These are phyloP conservation scores for Inga leiocalycina DNA, from an alignment of 306 rosid genomes.

Conservation along the genomic window DNA sequence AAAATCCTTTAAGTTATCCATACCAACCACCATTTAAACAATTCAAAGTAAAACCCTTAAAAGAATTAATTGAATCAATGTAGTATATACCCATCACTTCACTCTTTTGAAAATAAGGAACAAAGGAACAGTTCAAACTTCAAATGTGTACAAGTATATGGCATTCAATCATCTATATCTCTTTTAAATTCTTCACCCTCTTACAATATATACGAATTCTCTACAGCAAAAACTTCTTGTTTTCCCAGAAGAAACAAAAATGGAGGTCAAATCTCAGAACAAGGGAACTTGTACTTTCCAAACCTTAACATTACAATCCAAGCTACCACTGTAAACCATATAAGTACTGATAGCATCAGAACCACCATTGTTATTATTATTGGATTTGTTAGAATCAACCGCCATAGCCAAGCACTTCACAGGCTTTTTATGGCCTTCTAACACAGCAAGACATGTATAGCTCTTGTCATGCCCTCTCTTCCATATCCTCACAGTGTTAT, in stretches of 20 bases:
- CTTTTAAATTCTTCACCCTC: background rate
- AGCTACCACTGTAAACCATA: constrained; percentile 62
- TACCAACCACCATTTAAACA: background rate
- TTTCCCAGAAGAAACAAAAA: background rate
- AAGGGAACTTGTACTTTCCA: constrained; percentile 55
- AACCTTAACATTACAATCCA: constrained; percentile 65
- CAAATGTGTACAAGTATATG: background rate
- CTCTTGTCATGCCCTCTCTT: constrained; percentile 46
- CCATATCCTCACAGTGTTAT: constrained; percentile 71
- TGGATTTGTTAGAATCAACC: constrained; percentile 20
- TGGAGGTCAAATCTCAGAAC: constrained; percentile 4
- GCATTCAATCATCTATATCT: background rate
- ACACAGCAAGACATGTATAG: constrained; percentile 62
- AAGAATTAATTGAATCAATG: background rate
- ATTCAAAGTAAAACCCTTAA: background rate
- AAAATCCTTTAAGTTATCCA: background rate
- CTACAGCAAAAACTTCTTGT: background rate
- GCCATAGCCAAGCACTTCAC: constrained; percentile 63
- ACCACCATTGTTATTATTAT: background rate
- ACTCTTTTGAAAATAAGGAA: background rate
- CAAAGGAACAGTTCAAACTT: background rate
- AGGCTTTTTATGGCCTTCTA: constrained; percentile 62
- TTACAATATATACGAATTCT: background rate
- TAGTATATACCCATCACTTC: background rate
- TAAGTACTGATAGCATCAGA: constrained; percentile 31